A percentile compares a stretch with the other conserved stretches of the same genome.
phyloP scores from a whole-genome alignment of 257 asterid species.

The Primulina huaijiensis region DNA sequence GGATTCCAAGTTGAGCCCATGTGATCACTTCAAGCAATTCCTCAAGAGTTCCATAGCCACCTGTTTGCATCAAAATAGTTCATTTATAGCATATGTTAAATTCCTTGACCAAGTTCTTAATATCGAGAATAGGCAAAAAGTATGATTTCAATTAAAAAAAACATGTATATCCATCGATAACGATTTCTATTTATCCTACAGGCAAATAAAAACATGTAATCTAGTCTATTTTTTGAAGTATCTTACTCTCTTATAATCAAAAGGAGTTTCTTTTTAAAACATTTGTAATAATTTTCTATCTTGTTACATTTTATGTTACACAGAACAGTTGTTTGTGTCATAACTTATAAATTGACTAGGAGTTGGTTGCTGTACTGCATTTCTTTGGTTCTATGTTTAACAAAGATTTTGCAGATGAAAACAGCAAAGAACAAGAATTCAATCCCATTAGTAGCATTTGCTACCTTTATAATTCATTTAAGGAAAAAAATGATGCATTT shows the following conservation, averaged over 20 bases:
- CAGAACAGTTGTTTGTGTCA: no score
- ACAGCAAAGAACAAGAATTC: no score
- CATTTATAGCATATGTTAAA: not conserved
- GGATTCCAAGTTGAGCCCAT: constrained; percentile 64
- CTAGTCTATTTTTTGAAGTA: not conserved
- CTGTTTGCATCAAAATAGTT: constrained; percentile 20
- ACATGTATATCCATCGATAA: not conserved
- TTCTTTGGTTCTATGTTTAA: no score
- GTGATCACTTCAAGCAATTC: constrained; percentile 58
- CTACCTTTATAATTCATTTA: no score
- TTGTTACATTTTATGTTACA: no score
- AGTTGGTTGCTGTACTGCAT: no score
- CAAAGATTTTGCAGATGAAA: no score
- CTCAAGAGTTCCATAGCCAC: constrained; percentile 61
- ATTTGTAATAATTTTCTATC: no score
- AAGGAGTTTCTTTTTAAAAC: no score
- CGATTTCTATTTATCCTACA: constrained; percentile 2
- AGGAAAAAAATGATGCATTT: not conserved
- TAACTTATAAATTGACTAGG: no score
- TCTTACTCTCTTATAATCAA: not conserved
- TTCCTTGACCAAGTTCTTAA: not conserved
- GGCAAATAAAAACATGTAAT: constrained; percentile 1
- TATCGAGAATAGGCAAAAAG: not conserved
- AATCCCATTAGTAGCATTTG: no score
- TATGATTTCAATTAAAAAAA: not conserved